Evolutionary conservation across 805 yeast genomes (phyloP), one percentile per base, ranked within the genome.

Genomic region (Yamadazyma laniorum): DNA sequence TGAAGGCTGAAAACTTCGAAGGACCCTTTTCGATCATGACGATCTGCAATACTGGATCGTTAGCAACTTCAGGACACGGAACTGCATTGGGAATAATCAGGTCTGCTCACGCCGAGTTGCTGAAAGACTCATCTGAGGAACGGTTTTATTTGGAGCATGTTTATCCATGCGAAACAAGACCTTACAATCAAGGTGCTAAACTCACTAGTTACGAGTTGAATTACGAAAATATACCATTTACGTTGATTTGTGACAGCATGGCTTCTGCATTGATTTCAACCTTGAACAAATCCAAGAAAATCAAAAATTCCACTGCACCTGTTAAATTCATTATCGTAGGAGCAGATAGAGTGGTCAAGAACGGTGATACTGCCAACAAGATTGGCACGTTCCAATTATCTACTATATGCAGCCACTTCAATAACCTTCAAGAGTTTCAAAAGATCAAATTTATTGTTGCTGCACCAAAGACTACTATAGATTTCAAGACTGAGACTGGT

Each of bases 21-120:
- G 87, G 84, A 9, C 82, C 82, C 4, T 81, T 89, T 55, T 77
- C 95, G 1, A 90, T 88, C 3, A 63, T 93, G 56, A 91, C 98
- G 1, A 86, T 93, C 40, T 91, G 99, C 63, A 91, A 91, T 63
- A 91, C 99, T 1, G 99, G 99, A 0, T 87, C 97, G 0, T 69
- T 91, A 42, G 99, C 99, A 1, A 91, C 99, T 1, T 87, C 98
- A 3, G 98, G 98, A 2, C 91, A 89, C 57, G 99, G 99, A 21
- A 91, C 99, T 4, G 98, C 98, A 0, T 70, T 91, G 21, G 98
- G 99, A 11, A 86, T 93, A 17, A 79, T 91, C 27, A 77, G 98
- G 48, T 79, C 95, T 0, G 67, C 85, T 2, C 51, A 44, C 75
- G 73, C 74, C 53, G 57, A 37, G 61, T 69, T 67, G 44, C 58